Base-by-base conservation (phyloP, 331 rosid genomes). In the Stylosanthes scabra region DNA sequence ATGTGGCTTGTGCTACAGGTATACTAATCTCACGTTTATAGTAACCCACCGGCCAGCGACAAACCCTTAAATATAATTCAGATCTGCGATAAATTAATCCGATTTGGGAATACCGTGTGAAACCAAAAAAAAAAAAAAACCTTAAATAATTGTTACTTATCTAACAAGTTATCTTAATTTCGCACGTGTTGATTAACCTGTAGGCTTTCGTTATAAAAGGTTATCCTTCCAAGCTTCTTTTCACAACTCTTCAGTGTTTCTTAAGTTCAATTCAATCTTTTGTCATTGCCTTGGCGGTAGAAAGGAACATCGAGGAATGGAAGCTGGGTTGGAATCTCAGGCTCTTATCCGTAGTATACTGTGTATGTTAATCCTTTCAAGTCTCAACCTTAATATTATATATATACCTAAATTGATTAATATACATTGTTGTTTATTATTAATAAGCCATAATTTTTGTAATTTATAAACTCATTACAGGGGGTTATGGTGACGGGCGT, bases 1-100 rank as follows among this genome's bases (percentile, higher is more conserved):
- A 20, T 83, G 2, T 92, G 92, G 92, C 86, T 92, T 82, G 96
- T 92, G 20, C 66, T 90, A 1, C 96, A 92, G 92, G 97, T 92
- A 80, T 50, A 20, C 25, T 20, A 4, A 50, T n/a, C 20, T n/a
- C n/a, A n/a, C n/a, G n/a, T n/a, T n/a, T n/a, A n/a, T n/a, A n/a
- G n/a, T n/a, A n/a, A n/a, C n/a, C n/a, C n/a, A n/a, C n/a, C n/a
- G n/a, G n/a, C n/a, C n/a, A n/a, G n/a, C n/a, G n/a, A n/a, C n/a
- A n/a, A n/a, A n/a, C n/a, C n/a, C n/a, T n/a, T n/a, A n/a, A n/a
- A n/a, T n/a, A n/a, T n/a, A n/a, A n/a, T n/a, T n/a, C n/a, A n/a
- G n/a, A n/a, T n/a, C n/a, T n/a, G n/a, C n/a, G n/a, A n/a, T n/a
- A n/a, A n/a, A n/a, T n/a, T n/a, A n/a, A n/a, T n/a, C n/a, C n/a